Conservation (phyloP, 1,284 basidiomycete genomes). For the Cutaneotrichosporon cavernicola region DNA sequence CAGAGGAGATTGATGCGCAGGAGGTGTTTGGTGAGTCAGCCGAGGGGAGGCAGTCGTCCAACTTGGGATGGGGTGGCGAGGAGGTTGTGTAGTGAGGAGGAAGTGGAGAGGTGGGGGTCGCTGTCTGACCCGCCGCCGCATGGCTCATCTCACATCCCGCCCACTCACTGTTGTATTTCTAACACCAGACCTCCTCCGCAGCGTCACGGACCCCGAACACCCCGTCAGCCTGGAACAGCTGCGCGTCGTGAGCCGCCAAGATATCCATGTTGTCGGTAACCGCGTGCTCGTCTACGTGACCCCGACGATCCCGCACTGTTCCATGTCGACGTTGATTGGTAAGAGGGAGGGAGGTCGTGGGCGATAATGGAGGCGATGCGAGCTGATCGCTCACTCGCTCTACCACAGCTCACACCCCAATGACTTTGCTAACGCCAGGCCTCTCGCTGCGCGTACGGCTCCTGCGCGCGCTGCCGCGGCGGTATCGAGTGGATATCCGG, state of each 20-base stretch:
- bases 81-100: too few relatives aligned
- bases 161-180: constrained; percentile 10
- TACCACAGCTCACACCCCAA: neutral
- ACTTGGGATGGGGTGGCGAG: neutral
- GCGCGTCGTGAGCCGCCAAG: constrained; percentile 85
- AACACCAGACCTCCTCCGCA: constrained; percentile 79
- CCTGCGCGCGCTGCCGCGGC: constrained; percentile 80
- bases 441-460: constrained; percentile 89
- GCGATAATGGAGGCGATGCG: too few relatives aligned
- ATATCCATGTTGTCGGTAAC: constrained; percentile 73
- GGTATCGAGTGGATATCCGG: constrained; percentile 92
- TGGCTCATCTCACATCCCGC: neutral
- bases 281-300: constrained; percentile 85
- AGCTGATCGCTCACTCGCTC: too few relatives aligned
- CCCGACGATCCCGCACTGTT: constrained; percentile 96
- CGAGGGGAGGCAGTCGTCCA: too few relatives aligned
- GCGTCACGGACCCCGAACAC: constrained; percentile 95
- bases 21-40: constrained; percentile 58
- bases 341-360: constrained; percentile 26
- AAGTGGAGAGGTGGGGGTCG: too few relatives aligned
- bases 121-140: too few relatives aligned
- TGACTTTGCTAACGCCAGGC: constrained; percentile 57
- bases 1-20: constrained; percentile 62
- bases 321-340: constrained; percentile 97
- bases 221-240: constrained; percentile 93